Evolutionary conservation across 2,329 filamentous ascomycete species (phyloP).

Genomic region (Curvularia verruculosa): DNA sequence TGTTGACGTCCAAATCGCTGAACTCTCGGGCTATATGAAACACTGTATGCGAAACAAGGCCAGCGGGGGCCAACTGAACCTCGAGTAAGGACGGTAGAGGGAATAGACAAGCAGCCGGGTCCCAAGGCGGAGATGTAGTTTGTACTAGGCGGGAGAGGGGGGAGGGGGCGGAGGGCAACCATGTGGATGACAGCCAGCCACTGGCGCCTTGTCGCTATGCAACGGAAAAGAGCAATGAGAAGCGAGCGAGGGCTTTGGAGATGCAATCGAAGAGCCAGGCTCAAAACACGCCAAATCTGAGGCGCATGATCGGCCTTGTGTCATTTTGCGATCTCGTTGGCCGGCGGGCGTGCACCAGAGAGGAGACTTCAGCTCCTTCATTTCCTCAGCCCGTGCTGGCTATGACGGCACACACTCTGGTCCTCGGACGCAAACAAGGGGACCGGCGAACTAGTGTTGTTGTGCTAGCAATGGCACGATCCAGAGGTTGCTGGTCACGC

Average conservation of each 20-base stretch:
- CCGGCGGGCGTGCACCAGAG: constrained; percentile 27
- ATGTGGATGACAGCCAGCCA: constrained; percentile 33
- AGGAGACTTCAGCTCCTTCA: constrained; percentile 35
- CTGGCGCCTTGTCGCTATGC: constrained; percentile 29
- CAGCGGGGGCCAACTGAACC: constrained; percentile 29
- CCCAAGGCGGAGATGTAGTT: constrained; percentile 20
- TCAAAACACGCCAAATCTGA: constrained; percentile 38
- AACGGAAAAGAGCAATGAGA: constrained; percentile 27
- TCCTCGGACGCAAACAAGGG: constrained; percentile 15
- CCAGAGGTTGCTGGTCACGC: neutral
- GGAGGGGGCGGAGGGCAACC: constrained; percentile 29
- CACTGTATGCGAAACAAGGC: constrained; percentile 31
- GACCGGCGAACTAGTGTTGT: constrained; percentile 9
- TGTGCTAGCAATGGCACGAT: neutral
- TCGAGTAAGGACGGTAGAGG: constrained; percentile 27
- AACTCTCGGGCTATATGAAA: constrained; percentile 37
- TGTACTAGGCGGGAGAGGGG: constrained; percentile 16
- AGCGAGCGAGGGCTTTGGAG: constrained; percentile 17
- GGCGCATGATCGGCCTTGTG: constrained; percentile 31
- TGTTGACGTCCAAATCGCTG: constrained; percentile 35
- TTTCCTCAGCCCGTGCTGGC: constrained; percentile 29
- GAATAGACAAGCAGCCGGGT: constrained; percentile 22
- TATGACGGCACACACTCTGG: constrained; percentile 11
- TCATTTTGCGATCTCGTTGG: constrained; percentile 35
- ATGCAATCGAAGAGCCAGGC: constrained; percentile 28